phyloP scores from a whole-genome alignment of 1,139 yeast species.

The Hyphopichia khmerensis region DNA sequence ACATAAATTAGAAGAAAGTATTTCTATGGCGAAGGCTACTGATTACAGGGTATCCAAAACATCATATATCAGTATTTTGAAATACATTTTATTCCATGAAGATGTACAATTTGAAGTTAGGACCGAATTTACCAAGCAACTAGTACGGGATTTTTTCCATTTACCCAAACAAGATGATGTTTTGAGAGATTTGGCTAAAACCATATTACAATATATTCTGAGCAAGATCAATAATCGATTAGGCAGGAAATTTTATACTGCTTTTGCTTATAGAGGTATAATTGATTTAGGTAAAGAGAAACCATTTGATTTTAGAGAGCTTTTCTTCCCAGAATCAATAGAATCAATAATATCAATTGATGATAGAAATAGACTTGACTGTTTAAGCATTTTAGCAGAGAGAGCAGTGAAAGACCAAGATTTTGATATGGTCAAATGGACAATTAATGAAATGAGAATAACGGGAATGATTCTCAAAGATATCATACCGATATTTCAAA shows the following conservation, averaged over 20 bases:
- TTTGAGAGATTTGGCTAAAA: conserved; percentile 8
- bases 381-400: conserved; percentile 17
- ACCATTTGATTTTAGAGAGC: background rate
- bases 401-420: conserved; percentile 26
- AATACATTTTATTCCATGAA: conserved; percentile 10
- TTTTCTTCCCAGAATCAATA: background rate
- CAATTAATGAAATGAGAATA: conserved; percentile 29
- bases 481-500: conserved; percentile 11
- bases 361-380: conserved; percentile 4
- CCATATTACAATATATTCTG: conserved; percentile 11
- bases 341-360: background rate
- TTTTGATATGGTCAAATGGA: conserved; percentile 26
- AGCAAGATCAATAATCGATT: conserved; percentile 9
- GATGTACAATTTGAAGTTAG: background rate
- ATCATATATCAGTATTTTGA: conserved; percentile 25
- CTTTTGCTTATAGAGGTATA: background rate
- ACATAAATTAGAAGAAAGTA: conserved; percentile 21
- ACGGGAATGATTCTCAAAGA: conserved; percentile 29
- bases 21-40: conserved; percentile 19
- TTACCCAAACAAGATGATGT: conserved; percentile 12
- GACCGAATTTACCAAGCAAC: conserved; percentile 10
- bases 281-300: background rate
- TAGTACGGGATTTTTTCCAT: conserved; percentile 10
- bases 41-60: conserved; percentile 21
- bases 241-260: conserved; percentile 9